A percentile compares a stretch with the other conserved stretches of the same genome.
phyloP scores from a whole-genome alignment of 1,284 basidiomycete genomes.

The Leccinum huronense region DNA sequence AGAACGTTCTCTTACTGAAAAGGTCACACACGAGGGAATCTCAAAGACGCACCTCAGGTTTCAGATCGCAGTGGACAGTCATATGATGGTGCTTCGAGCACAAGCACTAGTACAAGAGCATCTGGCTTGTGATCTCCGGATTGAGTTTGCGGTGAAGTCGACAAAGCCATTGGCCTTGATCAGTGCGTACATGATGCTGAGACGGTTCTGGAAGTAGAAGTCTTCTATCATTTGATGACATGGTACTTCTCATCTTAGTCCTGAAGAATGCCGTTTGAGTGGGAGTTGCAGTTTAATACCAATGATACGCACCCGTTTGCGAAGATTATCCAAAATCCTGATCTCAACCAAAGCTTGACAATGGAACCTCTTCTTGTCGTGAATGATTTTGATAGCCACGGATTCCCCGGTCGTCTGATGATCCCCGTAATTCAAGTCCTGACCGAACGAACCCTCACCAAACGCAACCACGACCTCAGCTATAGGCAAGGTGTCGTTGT shows the following conservation, averaged over 20 bases:
- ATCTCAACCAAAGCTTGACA: slow-evolving; percentile 98
- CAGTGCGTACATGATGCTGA: slow-evolving; percentile 95
- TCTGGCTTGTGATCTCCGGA: too few species aligned
- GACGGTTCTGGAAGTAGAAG: slow-evolving; percentile 96
- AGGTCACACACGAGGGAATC: too few species aligned
- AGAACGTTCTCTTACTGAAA: too few species aligned
- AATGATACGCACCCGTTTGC: slow-evolving; percentile 80
- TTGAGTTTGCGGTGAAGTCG: slow-evolving; percentile 68
- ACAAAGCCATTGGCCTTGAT: slow-evolving; percentile 99
- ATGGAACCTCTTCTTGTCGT: slow-evolving; percentile 99
- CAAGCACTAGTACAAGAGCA: too few species aligned
- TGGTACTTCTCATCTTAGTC: slow-evolving; percentile 96
- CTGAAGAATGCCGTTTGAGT: slow-evolving; percentile 41
- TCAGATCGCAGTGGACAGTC: too few species aligned
- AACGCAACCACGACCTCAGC: slow-evolving; percentile 88
- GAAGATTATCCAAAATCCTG: slow-evolving; percentile 94
- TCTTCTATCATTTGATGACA: slow-evolving; percentile 99
- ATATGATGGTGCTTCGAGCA: too few species aligned
- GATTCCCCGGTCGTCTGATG: slow-evolving; percentile 90
- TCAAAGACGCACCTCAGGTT: too few species aligned
- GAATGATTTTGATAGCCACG: slow-evolving; percentile 98
- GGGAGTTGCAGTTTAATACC: slow-evolving; percentile 5
- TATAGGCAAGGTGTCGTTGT: slow-evolving; percentile 94
- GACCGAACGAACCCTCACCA: slow-evolving; percentile 98
- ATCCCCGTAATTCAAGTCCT: slow-evolving; percentile 95